Base-by-base conservation (phyloP, 495 filamentous ascomycete species). In the Melanomma pulvis-pyrius region DNA sequence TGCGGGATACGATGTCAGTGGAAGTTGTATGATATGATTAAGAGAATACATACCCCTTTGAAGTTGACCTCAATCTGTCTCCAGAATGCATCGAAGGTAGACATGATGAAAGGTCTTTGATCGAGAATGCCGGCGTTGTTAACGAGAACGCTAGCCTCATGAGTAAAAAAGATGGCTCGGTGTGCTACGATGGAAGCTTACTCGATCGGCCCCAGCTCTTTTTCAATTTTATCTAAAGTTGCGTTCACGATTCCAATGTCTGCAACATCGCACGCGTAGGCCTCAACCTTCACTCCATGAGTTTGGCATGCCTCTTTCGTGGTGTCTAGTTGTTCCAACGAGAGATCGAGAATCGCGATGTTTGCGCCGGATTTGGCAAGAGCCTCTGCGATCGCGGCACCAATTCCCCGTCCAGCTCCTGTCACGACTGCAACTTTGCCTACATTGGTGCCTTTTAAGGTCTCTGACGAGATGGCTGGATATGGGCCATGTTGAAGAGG, bases 391-490 rank as follows among this genome's bases (percentile, higher is more conserved):
- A 72, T 65, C 0, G 66, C 67, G 17, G 61, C 70, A 8, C 70
- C 70, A 46, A 72, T 72, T 19, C 70, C 70, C 15, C 55, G 46
- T 11, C 50, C 70, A 51, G 70, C 65, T 6, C 70, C 70, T 21
- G 70, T 72, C 9, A 72, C 56, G 29, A 72, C 34, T 21, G 70
- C 70, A 28, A 70, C 48, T 56, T 72, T 72, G 24, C 66, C 66
- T 57, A 0, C n/a, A 34, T 61, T 67, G 5, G 57, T 25, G 22
- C 22, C 22, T 39, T 49, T 29, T 1, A 67, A 50, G 1, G 57
- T 29, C 13, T 61, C 64, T 8, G 64, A 26, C 4, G 48, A 29
- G 25, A 67, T 67, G 28, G 64, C 26, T 9, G n/a, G 21, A 24
- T 67, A 67, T 26, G 64, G 64, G n/a, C 22, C 49, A 26, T 67